These are phyloP conservation scores for Gigaspora rosea DNA, from an alignment of 192 early-diverging fungal genomes.

Conservation along the genomic window DNA sequence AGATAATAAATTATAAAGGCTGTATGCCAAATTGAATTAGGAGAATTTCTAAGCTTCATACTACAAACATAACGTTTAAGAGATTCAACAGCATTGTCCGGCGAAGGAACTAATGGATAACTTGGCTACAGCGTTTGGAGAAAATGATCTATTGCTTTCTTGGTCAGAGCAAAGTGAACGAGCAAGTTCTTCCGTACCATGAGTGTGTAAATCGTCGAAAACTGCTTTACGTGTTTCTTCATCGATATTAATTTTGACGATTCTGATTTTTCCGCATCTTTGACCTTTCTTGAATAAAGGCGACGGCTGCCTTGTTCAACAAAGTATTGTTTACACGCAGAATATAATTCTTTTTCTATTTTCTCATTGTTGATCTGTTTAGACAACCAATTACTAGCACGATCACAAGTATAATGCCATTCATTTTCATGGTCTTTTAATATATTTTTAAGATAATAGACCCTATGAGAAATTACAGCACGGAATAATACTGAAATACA, in stretches of 20 bases:
- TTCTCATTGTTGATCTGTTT: too few relatives aligned
- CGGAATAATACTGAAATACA: too few relatives aligned
- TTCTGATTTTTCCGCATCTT: too few relatives aligned
- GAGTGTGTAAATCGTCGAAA: not conserved
- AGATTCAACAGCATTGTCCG: not conserved
- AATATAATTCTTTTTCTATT: too few relatives aligned
- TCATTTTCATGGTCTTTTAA: too few relatives aligned
- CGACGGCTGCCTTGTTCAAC: not conserved
- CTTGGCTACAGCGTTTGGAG: not conserved
- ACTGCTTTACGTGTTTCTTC: not conserved
- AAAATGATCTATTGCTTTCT: not conserved
- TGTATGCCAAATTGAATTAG: not conserved
- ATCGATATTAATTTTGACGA: not conserved
- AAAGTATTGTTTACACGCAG: not conserved
- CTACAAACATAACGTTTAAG: slow-evolving; percentile 1
- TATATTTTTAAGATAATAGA: too few relatives aligned
- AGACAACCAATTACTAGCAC: too few relatives aligned
- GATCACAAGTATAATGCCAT: too few relatives aligned
- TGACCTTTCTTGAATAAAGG: not conserved
- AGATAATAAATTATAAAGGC: too few relatives aligned
- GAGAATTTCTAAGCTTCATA: not conserved
- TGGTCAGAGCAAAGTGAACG: not conserved
- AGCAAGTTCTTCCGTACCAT: not conserved
- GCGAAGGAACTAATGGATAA: not conserved
- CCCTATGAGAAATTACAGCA: too few relatives aligned